Conservation (phyloP, 495 filamentous ascomycete genomes). For the Parathielavia hyrcaniae region DNA sequence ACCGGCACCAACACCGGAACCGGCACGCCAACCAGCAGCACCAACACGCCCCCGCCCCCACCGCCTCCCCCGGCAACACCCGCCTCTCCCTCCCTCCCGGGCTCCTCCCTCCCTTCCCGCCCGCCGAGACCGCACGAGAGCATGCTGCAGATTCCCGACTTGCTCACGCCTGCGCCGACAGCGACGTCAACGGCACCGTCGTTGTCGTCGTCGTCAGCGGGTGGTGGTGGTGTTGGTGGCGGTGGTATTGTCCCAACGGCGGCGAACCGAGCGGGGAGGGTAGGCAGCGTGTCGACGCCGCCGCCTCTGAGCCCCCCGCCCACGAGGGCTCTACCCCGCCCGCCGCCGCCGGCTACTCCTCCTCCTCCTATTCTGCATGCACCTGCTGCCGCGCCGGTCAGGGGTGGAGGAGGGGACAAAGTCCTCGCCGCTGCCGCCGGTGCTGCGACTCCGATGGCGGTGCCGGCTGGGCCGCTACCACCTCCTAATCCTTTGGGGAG, state of each 20-base stretch:
- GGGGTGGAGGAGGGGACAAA: too few relatives aligned
- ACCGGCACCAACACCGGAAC: too few relatives aligned
- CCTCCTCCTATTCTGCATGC: too few relatives aligned
- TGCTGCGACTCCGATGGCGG: too few relatives aligned
- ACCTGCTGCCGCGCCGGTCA: too few relatives aligned
- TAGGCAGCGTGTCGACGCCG: not conserved
- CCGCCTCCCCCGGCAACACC: not conserved
- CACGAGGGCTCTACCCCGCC: constrained; percentile 13
- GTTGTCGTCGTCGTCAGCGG: too few relatives aligned
- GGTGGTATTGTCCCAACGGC: too few relatives aligned
- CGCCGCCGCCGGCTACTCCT: not conserved
- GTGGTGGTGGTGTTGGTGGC: not conserved
- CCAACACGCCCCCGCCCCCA: not conserved
- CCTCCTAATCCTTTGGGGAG: too few relatives aligned
- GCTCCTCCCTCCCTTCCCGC: constrained; percentile 26
- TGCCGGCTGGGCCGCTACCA: too few relatives aligned
- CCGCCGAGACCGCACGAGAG: constrained; percentile 32
- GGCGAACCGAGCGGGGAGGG: too few relatives aligned
- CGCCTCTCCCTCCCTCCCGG: constrained; percentile 13
- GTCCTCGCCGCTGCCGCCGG: too few relatives aligned
- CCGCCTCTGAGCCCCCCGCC: constrained; percentile 25
- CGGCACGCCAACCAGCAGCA: not conserved
- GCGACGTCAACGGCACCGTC: not conserved
- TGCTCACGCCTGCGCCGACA: constrained; percentile 24
- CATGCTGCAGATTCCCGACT: constrained; percentile 30